Conservation (phyloP, 2,329 filamentous ascomycete genomes). For the Phaeosphaeria sp. region DNA sequence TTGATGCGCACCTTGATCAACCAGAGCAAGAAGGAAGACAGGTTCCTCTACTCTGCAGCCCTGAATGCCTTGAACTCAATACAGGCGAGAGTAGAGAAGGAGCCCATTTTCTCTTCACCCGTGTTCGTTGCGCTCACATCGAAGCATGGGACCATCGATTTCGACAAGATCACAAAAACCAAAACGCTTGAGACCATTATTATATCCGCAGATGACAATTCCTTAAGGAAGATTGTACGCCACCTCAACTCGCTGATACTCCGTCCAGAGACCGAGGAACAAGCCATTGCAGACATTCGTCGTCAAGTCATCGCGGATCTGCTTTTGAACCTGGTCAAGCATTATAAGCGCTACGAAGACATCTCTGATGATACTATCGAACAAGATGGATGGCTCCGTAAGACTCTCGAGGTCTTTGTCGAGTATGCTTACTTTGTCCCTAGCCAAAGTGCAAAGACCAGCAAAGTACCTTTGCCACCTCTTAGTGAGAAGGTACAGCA, state of each 20-base stretch:
- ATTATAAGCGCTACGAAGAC: constrained; percentile 42
- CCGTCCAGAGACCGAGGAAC: constrained; percentile 54
- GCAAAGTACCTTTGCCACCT: constrained; percentile 51
- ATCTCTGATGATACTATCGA: constrained; percentile 33
- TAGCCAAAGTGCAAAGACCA: constrained; percentile 37
- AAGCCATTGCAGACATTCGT: constrained; percentile 53
- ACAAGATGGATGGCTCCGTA: constrained; percentile 52
- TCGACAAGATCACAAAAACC: constrained; percentile 84
- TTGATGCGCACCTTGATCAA: constrained; percentile 65
- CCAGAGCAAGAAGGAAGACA: constrained; percentile 44
- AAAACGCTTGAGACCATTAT: constrained; percentile 83
- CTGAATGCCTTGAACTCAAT: constrained; percentile 76
- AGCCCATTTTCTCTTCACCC: constrained; percentile 64
- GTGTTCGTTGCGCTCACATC: constrained; percentile 74
- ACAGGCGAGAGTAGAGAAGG: constrained; percentile 66
- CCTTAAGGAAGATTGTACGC: constrained; percentile 60
- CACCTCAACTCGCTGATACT: constrained; percentile 57
- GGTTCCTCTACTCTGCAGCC: constrained; percentile 69
- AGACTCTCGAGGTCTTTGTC: constrained; percentile 55
- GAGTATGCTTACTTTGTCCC: constrained; percentile 60
- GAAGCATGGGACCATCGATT: constrained; percentile 74
- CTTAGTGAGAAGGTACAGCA: constrained; percentile 57
- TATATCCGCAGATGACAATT: constrained; percentile 61
- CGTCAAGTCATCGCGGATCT: constrained; percentile 61
- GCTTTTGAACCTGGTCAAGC: constrained; percentile 58